Evolutionary conservation across 805 yeast genomes (phyloP).

Genomic region (Ogataea trehaloabstinens): DNA sequence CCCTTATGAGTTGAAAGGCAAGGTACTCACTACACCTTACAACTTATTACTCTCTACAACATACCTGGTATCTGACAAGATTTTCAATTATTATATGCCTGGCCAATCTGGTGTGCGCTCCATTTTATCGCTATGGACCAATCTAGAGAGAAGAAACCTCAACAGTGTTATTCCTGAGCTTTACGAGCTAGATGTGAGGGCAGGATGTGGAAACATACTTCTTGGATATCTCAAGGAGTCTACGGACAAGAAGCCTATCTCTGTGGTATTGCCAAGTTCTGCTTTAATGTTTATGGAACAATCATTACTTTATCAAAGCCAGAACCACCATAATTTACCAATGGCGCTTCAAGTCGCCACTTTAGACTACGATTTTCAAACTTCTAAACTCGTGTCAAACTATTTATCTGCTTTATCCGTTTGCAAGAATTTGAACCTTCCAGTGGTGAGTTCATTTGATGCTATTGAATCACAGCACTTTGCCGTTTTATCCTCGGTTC

Average conservation of each 20-base stretch:
- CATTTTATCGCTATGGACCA: constrained; percentile 64
- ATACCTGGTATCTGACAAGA: constrained; percentile 47
- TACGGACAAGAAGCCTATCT: constrained; percentile 17
- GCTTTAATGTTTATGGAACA: constrained; percentile 70
- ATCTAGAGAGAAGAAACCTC: constrained; percentile 48
- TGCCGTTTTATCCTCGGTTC: constrained; percentile 59
- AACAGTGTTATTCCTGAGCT: constrained; percentile 59
- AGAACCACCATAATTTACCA: constrained; percentile 41
- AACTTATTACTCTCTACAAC: constrained; percentile 54
- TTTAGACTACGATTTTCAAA: constrained; percentile 58
- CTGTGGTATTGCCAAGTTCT: constrained; percentile 60
- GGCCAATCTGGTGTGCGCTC: constrained; percentile 33
- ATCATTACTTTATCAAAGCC: constrained; percentile 41
- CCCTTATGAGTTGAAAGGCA: constrained; percentile 47
- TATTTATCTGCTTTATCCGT: constrained; percentile 57
- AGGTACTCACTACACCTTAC: constrained; percentile 52
- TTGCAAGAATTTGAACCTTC: constrained; percentile 62
- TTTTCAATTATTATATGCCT: constrained; percentile 69
- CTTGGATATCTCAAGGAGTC: constrained; percentile 58
- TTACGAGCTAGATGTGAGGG: constrained; percentile 65
- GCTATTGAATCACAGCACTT: constrained; percentile 65
- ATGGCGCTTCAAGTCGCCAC: constrained; percentile 75
- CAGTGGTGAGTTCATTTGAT: constrained; percentile 67
- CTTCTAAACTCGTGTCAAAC: constrained; percentile 58
- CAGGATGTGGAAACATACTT: constrained; percentile 80